A percentile compares a stretch with the other conserved stretches of the same genome.
Conservation (phyloP, 768 basidiomycete genomes). For the Phlebiopsis gigantea region DNA sequence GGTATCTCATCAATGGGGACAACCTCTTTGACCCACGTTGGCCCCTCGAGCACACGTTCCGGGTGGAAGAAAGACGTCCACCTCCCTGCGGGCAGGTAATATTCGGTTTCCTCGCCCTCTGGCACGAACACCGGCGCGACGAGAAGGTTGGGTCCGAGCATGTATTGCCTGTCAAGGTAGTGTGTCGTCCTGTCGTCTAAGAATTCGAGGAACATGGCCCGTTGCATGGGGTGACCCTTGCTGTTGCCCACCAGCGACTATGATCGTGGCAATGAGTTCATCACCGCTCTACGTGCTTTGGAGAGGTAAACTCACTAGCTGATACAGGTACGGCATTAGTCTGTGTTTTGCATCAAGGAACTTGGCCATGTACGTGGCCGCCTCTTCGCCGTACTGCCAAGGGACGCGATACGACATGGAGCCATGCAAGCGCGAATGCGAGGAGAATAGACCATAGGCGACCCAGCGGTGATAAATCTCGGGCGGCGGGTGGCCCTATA, state of each 20-base stretch:
- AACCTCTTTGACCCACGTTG: constrained; percentile 55
- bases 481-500: constrained; percentile 57
- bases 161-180: constrained; percentile 54
- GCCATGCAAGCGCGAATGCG: constrained; percentile 71
- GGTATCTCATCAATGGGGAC: constrained; percentile 63
- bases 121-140: constrained; percentile 60
- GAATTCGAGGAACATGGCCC: constrained; percentile 68
- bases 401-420: constrained; percentile 72
- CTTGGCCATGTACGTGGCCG: constrained; percentile 56
- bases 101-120: constrained; percentile 47
- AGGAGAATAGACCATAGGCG: constrained; percentile 71
- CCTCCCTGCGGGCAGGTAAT: constrained; percentile 54
- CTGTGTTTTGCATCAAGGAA: constrained; percentile 62
- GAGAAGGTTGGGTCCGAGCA: constrained; percentile 53
- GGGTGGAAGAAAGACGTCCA: constrained; percentile 62
- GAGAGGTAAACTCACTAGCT: constrained; percentile 34
- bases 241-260: constrained; percentile 23
- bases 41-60: constrained; percentile 48
- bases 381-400: constrained; percentile 72
- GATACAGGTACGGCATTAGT: constrained; percentile 70
- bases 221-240: constrained; percentile 51
- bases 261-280: neutral
- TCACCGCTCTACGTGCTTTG: neutral
- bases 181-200: constrained; percentile 54
- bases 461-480: constrained; percentile 75